Evolutionary conservation across 2,329 filamentous ascomycete genomes (phyloP).

Genomic region (Verruconis gallopava): DNA sequence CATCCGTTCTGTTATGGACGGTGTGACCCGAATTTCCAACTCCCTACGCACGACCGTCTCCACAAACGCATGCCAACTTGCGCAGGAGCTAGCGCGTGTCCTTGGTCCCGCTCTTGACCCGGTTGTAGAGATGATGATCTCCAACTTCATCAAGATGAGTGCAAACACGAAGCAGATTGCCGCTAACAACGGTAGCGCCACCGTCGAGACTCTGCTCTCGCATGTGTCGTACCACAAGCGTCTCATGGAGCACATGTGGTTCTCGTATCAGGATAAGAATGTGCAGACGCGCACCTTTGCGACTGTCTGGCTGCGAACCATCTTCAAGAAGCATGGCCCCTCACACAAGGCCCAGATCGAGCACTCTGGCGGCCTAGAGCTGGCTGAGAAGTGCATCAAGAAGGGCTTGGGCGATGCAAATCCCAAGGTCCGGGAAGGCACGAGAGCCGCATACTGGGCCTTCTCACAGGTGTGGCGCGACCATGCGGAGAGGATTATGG

Average conservation of each 20-base stretch:
- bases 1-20: slow-evolving; percentile 66
- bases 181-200: slow-evolving; percentile 67
- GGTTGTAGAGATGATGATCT: slow-evolving; percentile 81
- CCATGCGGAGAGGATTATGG: slow-evolving; percentile 58
- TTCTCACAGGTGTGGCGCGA: slow-evolving; percentile 68
- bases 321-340: slow-evolving; percentile 65
- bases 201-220: slow-evolving; percentile 68
- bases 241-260: slow-evolving; percentile 73
- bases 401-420: slow-evolving; percentile 84
- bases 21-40: slow-evolving; percentile 72
- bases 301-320: slow-evolving; percentile 69
- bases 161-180: slow-evolving; percentile 86
- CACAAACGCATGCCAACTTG: slow-evolving; percentile 68
- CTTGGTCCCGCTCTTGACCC: slow-evolving; percentile 70
- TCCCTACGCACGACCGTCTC: slow-evolving; percentile 83
- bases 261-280: slow-evolving; percentile 84
- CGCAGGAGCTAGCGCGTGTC: slow-evolving; percentile 71
- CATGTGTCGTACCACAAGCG: slow-evolving; percentile 68
- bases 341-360: slow-evolving; percentile 73
- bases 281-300: slow-evolving; percentile 71
- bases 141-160: slow-evolving; percentile 79
- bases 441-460: slow-evolving; percentile 75
- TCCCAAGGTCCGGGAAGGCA: slow-evolving; percentile 75
- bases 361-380: slow-evolving; percentile 67
- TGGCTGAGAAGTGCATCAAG: slow-evolving; percentile 77